Conservation (phyloP, 2,329 filamentous ascomycete species). For the Orbilia blumenaviensis region DNA sequence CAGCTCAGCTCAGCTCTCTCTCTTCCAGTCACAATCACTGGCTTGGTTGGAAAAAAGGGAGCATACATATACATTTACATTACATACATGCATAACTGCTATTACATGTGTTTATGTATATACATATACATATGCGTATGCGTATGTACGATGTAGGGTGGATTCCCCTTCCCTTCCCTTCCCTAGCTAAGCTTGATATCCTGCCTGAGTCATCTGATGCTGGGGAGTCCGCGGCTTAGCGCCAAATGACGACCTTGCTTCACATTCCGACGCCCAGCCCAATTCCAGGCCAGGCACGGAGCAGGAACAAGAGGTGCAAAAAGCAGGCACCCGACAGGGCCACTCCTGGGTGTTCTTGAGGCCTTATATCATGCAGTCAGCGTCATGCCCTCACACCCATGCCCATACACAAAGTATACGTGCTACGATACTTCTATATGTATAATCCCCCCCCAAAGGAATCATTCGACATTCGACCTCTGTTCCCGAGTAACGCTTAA, state of each 20-base stretch:
- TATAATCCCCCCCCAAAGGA: neutral
- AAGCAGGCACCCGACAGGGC: slow-evolving; percentile 25
- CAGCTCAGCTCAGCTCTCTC: no score
- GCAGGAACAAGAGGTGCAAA: neutral
- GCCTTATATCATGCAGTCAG: slow-evolving; percentile 22
- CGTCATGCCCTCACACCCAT: slow-evolving; percentile 8
- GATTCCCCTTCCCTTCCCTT: no score
- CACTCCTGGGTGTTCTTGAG: neutral
- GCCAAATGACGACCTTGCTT: slow-evolving; percentile 27
- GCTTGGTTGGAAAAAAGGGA: no score
- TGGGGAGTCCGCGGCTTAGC: slow-evolving; percentile 1
- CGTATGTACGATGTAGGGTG: no score
- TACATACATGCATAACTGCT: no score
- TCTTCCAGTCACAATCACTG: no score
- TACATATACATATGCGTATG: no score
- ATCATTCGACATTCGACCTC: neutral
- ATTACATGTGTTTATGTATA: no score
- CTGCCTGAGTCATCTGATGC: slow-evolving; percentile 44
- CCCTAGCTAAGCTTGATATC: neutral
- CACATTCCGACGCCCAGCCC: neutral
- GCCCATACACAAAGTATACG: neutral
- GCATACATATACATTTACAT: no score
- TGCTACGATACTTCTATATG: no score
- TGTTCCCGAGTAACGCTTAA: slow-evolving; percentile 19
- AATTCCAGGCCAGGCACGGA: slow-evolving; percentile 8